Conservation (phyloP, 2,329 filamentous ascomycete species). For the Alternaria viburni region DNA sequence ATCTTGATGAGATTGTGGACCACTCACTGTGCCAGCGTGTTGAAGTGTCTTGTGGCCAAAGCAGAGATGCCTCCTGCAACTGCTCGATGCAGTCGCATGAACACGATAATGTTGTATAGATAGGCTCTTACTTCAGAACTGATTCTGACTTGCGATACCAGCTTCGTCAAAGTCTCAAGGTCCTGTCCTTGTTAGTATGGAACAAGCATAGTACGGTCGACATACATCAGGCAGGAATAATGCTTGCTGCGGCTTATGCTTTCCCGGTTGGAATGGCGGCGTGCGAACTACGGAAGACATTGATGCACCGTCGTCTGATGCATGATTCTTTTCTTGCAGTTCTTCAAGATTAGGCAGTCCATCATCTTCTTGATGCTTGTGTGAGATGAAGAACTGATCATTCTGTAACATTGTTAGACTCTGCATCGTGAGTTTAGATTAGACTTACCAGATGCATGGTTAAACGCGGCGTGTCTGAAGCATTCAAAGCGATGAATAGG, state of each 20-base stretch:
- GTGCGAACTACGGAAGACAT: constrained; percentile 48
- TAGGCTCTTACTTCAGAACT: constrained; percentile 83
- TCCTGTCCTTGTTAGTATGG: constrained; percentile 36
- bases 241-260: constrained; percentile 27
- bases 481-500: constrained; percentile 78
- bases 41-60: constrained; percentile 77
- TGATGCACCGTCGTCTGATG: constrained; percentile 39
- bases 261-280: constrained; percentile 19
- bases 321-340: constrained; percentile 22
- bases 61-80: constrained; percentile 80
- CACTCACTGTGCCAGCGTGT: constrained; percentile 65
- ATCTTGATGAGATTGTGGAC: not conserved
- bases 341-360: constrained; percentile 79
- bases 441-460: constrained; percentile 51
- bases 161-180: constrained; percentile 66
- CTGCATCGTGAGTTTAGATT: constrained; percentile 23
- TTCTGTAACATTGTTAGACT: constrained; percentile 67
- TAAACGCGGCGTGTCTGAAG: constrained; percentile 45
- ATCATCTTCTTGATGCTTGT: constrained; percentile 76
- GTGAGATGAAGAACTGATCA: constrained; percentile 86
- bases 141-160: constrained; percentile 65
- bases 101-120: constrained; percentile 84
- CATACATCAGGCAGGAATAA: constrained; percentile 56
- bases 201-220: no score
- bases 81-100: constrained; percentile 85